Base-by-base conservation (phyloP, 2,329 filamentous ascomycete species). In the Raffaelea ambrosiae region DNA sequence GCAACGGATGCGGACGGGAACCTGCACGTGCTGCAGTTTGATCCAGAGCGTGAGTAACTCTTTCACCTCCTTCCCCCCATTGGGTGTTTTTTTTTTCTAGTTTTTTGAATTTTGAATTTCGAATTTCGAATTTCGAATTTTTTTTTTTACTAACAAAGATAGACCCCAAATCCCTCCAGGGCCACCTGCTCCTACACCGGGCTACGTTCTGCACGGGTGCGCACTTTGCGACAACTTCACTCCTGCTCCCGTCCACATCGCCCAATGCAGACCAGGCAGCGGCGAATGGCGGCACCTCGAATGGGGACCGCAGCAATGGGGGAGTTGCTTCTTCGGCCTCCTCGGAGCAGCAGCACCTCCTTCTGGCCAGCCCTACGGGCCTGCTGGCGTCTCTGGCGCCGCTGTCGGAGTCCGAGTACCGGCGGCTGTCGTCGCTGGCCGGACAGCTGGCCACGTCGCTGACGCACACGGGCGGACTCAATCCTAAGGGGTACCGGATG, bases 141-240 rank as follows among this genome's bases (percentile, higher is more conserved):
- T 19, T 26, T 40, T 5, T 9, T 23, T 35, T 11, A 38, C 43
- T 9, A 3, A 21, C 36, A 1, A 36, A n/a, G n/a, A 48, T 56
- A 95, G 90, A 97, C 61, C 91, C 91, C 16, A 94, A 95, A 70
- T 94, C 89, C 7, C 80, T 95, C 31, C 86, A 91, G 49, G 93
- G 93, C 43, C 85, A 90, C 58, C 79, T 90, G 38, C 78, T 98
- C 21, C 77, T 98, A 8, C 88, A 91, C 64, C 83, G 87, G 51
- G 88, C 86, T 46, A 87, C 88, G 50, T 97, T 98, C 68, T 84
- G 90, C 61, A 82, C 87, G 0, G 89, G 88, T 35, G 80, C 79
- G 18, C 87, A 95, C 63, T 77, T 84, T 54, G 81, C 86, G 0
- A 84, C 86, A 1, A 78, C 77, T 35, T 84, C 89, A 56, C 81